phyloP scores from a whole-genome alignment of 176 grass and related monocot genomes.

The Stipa capillata region DNA sequence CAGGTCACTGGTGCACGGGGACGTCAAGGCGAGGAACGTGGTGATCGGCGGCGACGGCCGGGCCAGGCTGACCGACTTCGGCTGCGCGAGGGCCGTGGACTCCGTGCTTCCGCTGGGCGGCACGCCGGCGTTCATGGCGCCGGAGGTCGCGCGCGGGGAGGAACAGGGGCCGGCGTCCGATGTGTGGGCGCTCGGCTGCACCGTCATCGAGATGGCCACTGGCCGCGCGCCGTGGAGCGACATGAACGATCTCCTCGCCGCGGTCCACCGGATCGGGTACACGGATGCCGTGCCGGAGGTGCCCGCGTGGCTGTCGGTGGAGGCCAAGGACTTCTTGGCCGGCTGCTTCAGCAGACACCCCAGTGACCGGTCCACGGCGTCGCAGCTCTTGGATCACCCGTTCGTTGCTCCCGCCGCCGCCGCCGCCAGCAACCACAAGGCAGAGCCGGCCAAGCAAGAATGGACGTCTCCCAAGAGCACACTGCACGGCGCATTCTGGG shows the following conservation, averaged over 20 bases:
- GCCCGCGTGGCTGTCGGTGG: constrained; percentile 52
- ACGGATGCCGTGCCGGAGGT: constrained; percentile 40
- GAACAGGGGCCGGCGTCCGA: constrained; percentile 55
- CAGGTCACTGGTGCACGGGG: constrained; percentile 46
- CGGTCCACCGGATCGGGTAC: constrained; percentile 72
- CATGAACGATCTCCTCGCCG: constrained; percentile 31
- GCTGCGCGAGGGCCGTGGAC: constrained; percentile 29
- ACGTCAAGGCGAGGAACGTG: constrained; percentile 66
- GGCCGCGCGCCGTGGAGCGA: constrained; percentile 49
- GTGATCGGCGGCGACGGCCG: constrained; percentile 49
- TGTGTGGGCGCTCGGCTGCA: constrained; percentile 86
- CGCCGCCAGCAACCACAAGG: background rate
- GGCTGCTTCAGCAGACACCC: constrained; percentile 42
- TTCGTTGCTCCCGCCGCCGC: constrained; percentile 37
- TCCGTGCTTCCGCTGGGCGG: constrained; percentile 37
- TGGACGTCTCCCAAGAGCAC: constrained; percentile 56
- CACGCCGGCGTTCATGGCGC: constrained; percentile 89
- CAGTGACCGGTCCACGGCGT: constrained; percentile 24
- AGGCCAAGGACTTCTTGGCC: constrained; percentile 65
- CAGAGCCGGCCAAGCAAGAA: constrained; percentile 38
- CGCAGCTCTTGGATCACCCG: constrained; percentile 53
- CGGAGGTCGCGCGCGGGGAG: constrained; percentile 74
- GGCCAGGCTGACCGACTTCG: constrained; percentile 71
- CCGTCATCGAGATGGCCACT: constrained; percentile 73
- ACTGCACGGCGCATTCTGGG: constrained; percentile 47